Percentiles rank a stretch among this genome's conserved stretches.
Conservation (phyloP, 306 rosid genomes). For the Vicia sativa region DNA sequence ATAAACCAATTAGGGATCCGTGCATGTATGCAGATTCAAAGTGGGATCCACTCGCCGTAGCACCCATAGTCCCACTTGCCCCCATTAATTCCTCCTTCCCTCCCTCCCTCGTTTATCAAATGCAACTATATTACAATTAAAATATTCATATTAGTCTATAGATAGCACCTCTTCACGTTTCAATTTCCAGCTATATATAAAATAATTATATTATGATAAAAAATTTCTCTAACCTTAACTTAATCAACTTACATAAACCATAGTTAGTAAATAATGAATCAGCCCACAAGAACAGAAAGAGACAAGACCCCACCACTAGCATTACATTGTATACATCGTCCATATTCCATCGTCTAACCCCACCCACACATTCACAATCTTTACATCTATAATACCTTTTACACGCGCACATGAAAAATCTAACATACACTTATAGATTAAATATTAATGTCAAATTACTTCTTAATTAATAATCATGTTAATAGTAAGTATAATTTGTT, state of each 20-base stretch:
- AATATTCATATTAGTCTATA: slow-evolving; percentile 28
- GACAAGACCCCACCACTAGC: slow-evolving; percentile 15
- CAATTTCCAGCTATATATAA: slow-evolving; percentile 12
- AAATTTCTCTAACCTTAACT: slow-evolving; percentile 20
- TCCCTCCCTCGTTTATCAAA: slow-evolving; percentile 41
- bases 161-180: slow-evolving; percentile 28
- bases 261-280: slow-evolving; percentile 43
- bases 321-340: slow-evolving; percentile 29
- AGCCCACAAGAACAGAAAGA: neutral
- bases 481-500: neutral
- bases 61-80: slow-evolving; percentile 59
- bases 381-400: neutral
- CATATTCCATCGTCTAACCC: slow-evolving; percentile 51
- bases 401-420: slow-evolving; percentile 47
- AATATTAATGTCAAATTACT: slow-evolving; percentile 31
- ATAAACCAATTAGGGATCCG: neutral
- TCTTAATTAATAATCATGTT: slow-evolving; percentile 20
- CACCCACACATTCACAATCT: slow-evolving; percentile 52
- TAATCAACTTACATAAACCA: slow-evolving; percentile 51
- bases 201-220: neutral
- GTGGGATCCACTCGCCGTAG: slow-evolving; percentile 70
- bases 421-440: neutral
- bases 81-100: slow-evolving; percentile 32
- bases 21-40: slow-evolving; percentile 2
- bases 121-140: slow-evolving; percentile 3